Evolutionary conservation across 139 green algal genomes (phyloP).

Genomic region (Micractinium conductrix): DNA sequence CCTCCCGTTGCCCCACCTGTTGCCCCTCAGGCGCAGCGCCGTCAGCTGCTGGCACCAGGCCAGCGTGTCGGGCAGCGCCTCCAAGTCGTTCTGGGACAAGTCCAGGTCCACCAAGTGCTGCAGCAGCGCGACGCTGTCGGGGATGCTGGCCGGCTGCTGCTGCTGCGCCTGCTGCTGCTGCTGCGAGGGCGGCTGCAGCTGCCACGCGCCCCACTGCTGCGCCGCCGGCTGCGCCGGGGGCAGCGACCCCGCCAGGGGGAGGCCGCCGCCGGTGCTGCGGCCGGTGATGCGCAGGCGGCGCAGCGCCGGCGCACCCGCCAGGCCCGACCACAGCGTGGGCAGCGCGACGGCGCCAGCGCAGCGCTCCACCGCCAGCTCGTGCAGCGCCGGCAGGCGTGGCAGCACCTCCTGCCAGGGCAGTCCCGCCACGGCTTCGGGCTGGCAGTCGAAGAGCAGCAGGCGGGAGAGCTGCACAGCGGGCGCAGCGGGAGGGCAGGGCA

Average conservation of each 20-base stretch:
- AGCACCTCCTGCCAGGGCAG: constrained; percentile 15
- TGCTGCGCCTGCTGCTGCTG: not conserved
- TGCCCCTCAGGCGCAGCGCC: not conserved
- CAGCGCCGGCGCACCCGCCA: not conserved
- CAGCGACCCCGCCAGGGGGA: not conserved
- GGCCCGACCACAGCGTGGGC: constrained; percentile 5
- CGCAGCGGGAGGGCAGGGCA: not conserved
- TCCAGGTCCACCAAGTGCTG: constrained; percentile 17
- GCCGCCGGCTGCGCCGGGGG: too few relatives aligned
- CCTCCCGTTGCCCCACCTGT: not conserved
- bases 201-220: not conserved
- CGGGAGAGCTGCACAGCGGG: constrained; percentile 3
- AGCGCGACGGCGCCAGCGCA: constrained; percentile 5
- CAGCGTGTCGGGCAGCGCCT: constrained; percentile 8
- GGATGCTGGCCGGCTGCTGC: not conserved
- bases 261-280: not conserved
- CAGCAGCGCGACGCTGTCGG: constrained; percentile 2
- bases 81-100: constrained; percentile 9
- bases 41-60: constrained; percentile 26
- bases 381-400: not conserved
- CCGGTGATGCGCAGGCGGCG: constrained; percentile 16
- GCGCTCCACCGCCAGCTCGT: constrained; percentile 5
- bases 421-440: constrained; percentile 3
- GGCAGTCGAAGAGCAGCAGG: constrained; percentile 11
- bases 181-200: not conserved